Conservation (phyloP, 352 stramenopile species). For the Thraustochytrium sp. region DNA sequence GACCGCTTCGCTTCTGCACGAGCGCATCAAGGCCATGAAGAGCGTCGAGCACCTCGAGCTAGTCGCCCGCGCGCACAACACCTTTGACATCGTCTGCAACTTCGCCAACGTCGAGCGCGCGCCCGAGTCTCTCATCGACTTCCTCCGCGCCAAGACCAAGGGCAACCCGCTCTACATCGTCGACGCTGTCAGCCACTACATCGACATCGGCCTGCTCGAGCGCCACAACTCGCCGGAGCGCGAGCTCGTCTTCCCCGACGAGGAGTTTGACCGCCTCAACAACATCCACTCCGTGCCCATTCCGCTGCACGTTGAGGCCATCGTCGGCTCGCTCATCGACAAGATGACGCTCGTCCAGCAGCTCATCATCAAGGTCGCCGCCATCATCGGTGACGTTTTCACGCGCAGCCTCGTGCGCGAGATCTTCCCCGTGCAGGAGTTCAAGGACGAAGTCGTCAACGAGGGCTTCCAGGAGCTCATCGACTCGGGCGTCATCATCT, state of each 20-base stretch:
- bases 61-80: background rate
- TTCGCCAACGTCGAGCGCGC: background rate
- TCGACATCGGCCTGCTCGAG: background rate
- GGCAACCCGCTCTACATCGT: conserved; percentile 43
- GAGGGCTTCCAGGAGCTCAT: background rate
- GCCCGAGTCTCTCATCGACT: background rate
- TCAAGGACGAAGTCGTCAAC: background rate
- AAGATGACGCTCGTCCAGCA: conserved; percentile 31
- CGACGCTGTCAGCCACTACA: background rate
- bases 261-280: conserved; percentile 14
- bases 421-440: background rate
- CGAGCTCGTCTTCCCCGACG: background rate
- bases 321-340: conserved; percentile 10
- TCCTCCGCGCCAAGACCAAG: conserved; percentile 24
- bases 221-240: background rate
- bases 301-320: background rate
- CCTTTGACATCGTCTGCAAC: conserved; percentile 25
- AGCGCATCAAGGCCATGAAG: background rate
- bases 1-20: background rate
- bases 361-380: conserved; percentile 39
- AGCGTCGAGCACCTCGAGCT: conserved; percentile 11
- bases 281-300: conserved; percentile 29
- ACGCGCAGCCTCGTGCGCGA: background rate
- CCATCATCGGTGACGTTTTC: conserved; percentile 40
- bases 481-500: background rate